Conservation (phyloP, 371 early-diverging fungal species). For the Mortierella polycephala region DNA sequence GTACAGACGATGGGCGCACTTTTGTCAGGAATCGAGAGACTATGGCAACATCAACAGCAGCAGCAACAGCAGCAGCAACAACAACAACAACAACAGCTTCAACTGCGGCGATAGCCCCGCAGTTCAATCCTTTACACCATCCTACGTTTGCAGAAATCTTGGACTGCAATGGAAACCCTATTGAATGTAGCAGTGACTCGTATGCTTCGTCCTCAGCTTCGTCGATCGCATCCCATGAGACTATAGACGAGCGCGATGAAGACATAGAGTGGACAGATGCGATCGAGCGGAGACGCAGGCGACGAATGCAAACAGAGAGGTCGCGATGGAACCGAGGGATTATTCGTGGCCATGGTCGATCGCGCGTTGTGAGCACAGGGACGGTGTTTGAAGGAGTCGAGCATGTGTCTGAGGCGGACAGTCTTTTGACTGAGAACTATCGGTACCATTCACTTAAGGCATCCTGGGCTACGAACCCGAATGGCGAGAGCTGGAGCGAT, state of each 20-base stretch:
- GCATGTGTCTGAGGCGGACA: constrained; percentile 38
- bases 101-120: no score
- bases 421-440: constrained; percentile 10
- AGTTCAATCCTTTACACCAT: neutral
- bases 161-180: constrained; percentile 43
- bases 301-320: constrained; percentile 5
- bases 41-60: no score
- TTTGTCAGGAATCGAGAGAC: constrained; percentile 3
- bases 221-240: constrained; percentile 23
- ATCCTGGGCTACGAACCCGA: constrained; percentile 45
- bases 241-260: constrained; percentile 17
- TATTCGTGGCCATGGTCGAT: constrained; percentile 22
- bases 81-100: no score
- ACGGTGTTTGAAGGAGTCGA: constrained; percentile 47
- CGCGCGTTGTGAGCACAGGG: constrained; percentile 41
- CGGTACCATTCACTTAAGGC: constrained; percentile 36
- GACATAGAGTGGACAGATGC: constrained; percentile 11
- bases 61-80: no score
- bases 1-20: constrained; percentile 1
- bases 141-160: constrained; percentile 34
- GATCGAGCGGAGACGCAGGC: constrained; percentile 6
- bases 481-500: constrained; percentile 53
- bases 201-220: constrained; percentile 25
- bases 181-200: constrained; percentile 26
- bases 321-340: constrained; percentile 12